phyloP scores from a whole-genome alignment of 805 yeast species.

The Cyberlindnera xishuangbannaensis region DNA sequence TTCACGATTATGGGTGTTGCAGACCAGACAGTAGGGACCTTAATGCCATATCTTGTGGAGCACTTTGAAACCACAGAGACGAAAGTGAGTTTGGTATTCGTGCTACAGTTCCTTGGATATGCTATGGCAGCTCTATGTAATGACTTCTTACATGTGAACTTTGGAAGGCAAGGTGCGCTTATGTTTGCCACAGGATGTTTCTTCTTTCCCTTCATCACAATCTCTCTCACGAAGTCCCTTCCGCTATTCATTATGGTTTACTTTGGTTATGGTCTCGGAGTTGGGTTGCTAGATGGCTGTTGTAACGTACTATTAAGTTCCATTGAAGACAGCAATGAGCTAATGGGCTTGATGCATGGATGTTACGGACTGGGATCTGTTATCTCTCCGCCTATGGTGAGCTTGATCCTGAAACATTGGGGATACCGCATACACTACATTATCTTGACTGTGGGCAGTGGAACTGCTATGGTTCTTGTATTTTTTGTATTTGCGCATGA shows the following conservation, averaged over 20 bases:
- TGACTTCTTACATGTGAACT: conserved; percentile 32
- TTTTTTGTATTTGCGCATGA: conserved; percentile 44
- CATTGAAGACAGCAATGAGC: conserved; percentile 47
- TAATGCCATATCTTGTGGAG: conserved; percentile 46
- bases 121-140: conserved; percentile 45
- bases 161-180: conserved; percentile 46
- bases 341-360: conserved; percentile 62
- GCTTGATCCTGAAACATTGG: conserved; percentile 30
- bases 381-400: conserved; percentile 58
- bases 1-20: conserved; percentile 48
- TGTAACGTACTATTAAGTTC: conserved; percentile 44
- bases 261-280: conserved; percentile 45
- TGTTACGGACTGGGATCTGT: conserved; percentile 71
- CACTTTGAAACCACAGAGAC: conserved; percentile 45
- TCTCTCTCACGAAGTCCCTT: conserved; percentile 36
- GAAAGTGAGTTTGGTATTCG: conserved; percentile 42
- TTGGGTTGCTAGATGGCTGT: conserved; percentile 51
- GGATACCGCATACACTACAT: conserved; percentile 16
- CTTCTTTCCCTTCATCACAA: conserved; percentile 30
- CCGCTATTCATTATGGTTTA: conserved; percentile 34
- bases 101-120: conserved; percentile 52
- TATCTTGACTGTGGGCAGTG: conserved; percentile 5
- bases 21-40: conserved; percentile 58
- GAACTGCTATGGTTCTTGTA: conserved; percentile 24
- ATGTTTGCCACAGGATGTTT: conserved; percentile 31